These are phyloP conservation scores for Skeletonema costatum DNA, from an alignment of 108 stramenopile genomes.

Conservation along the genomic window DNA sequence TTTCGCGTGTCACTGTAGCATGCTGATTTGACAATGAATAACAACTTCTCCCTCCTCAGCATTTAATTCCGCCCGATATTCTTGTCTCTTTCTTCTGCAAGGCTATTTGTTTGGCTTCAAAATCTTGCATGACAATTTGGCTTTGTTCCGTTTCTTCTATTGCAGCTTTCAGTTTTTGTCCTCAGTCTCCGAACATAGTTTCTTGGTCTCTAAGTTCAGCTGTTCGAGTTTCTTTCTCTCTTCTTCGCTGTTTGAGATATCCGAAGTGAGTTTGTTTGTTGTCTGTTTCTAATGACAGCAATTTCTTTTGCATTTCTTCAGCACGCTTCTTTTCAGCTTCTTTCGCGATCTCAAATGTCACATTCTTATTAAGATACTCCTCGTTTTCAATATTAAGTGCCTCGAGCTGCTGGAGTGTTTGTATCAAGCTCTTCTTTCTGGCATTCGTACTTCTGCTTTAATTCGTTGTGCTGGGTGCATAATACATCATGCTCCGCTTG, in stretches of 20 bases:
- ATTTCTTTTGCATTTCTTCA: slow-evolving; percentile 2
- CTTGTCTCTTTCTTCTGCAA: not conserved
- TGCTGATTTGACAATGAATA: not conserved
- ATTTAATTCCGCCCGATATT: not conserved
- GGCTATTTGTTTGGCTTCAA: slow-evolving; percentile 5
- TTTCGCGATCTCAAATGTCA: not conserved
- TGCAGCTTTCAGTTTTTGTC: not conserved
- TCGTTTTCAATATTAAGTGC: slow-evolving; percentile 22
- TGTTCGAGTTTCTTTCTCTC: slow-evolving; percentile 6
- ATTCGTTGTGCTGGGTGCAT: slow-evolving; percentile 14
- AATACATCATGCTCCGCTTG: not conserved
- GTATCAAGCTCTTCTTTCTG: slow-evolving; percentile 9
- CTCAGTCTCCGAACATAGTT: slow-evolving; percentile 9
- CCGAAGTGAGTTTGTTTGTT: not conserved
- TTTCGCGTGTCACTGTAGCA: not conserved
- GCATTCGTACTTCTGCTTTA: not conserved
- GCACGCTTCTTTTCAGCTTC: not conserved
- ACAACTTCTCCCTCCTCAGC: not conserved
- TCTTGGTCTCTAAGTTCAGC: not conserved
- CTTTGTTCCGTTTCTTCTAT: not conserved
- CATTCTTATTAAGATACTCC: not conserved
- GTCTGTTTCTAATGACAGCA: not conserved
- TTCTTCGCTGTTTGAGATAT: slow-evolving; percentile 1
- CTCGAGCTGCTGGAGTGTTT: slow-evolving; percentile 4
- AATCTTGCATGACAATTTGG: not conserved